Percentiles rank a stretch among this genome's conserved stretches.
These are phyloP conservation scores for Begonia peltatifolia DNA, from an alignment of 306 rosid genomes.

Conservation along the genomic window DNA sequence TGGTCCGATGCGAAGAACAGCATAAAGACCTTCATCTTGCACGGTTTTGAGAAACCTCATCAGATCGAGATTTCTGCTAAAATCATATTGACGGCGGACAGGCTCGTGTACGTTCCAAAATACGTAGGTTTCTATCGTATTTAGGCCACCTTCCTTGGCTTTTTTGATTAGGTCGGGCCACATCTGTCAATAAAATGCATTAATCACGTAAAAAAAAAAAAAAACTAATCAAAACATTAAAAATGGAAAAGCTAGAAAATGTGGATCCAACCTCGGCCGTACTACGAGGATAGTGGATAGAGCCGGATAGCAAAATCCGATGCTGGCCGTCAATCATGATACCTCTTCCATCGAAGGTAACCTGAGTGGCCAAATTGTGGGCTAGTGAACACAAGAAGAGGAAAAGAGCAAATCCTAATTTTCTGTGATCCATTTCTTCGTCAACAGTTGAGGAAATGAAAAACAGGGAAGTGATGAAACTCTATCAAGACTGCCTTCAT, in stretches of 20 bases:
- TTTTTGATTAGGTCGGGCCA: slow-evolving; percentile 45
- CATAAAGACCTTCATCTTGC: slow-evolving; percentile 36
- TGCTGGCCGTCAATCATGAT: slow-evolving; percentile 33
- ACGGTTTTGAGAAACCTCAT: slow-evolving; percentile 33
- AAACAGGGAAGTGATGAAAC: too few relatives aligned
- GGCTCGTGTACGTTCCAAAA: slow-evolving; percentile 47
- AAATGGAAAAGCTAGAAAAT: background rate
- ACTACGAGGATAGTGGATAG: slow-evolving; percentile 52
- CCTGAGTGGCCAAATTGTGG: slow-evolving; percentile 1
- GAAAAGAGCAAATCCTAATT: too few relatives aligned
- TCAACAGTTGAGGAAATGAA: too few relatives aligned
- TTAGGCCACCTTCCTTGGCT: slow-evolving; percentile 38
- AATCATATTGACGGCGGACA: slow-evolving; percentile 27
- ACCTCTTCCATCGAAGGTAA: slow-evolving; percentile 31
- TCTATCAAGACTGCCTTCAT: too few relatives aligned
- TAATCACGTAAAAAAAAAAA: background rate
- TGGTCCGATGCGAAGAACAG: slow-evolving; percentile 58
- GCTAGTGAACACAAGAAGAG: too few relatives aligned
- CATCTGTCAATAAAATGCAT: slow-evolving; percentile 15
- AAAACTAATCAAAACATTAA: background rate
- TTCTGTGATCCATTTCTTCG: too few relatives aligned
- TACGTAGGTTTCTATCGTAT: slow-evolving; percentile 41
- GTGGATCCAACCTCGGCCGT: slow-evolving; percentile 19
- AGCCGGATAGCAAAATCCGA: slow-evolving; percentile 21
- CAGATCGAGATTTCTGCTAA: slow-evolving; percentile 22